Evolutionary conservation across 2,329 filamentous ascomycete species (phyloP).

Genomic region (Venturia pyrina): DNA sequence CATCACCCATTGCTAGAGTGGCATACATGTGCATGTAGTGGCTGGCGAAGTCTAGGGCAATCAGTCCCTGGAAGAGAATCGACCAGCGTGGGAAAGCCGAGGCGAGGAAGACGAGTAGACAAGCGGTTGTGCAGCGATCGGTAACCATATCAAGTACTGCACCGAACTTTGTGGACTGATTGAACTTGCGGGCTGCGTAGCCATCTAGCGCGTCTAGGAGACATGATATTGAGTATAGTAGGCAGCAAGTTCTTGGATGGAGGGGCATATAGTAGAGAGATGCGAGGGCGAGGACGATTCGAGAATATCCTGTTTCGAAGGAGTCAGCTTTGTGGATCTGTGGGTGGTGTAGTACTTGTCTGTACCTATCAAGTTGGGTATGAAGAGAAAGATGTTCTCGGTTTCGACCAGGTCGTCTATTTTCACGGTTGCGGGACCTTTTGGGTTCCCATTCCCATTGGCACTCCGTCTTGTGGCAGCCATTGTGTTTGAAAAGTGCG

Average conservation of each 20-base stretch:
- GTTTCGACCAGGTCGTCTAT: slow-evolving; percentile 16
- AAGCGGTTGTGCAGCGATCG: slow-evolving; percentile 92
- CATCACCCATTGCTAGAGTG: slow-evolving; percentile 76
- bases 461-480: slow-evolving; percentile 12
- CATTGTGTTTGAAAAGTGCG: slow-evolving; percentile 3
- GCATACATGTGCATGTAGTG: slow-evolving; percentile 99
- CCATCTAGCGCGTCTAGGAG: slow-evolving; percentile 92
- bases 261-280: slow-evolving; percentile 99
- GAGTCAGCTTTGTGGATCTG: slow-evolving; percentile 7
- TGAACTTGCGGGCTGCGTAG: slow-evolving; percentile 74
- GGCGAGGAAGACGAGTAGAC: slow-evolving; percentile 85
- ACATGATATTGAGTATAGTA: slow-evolving; percentile 88
- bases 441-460: slow-evolving; percentile 22
- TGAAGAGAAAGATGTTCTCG: slow-evolving; percentile 47
- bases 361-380: slow-evolving; percentile 42
- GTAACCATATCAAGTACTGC: slow-evolving; percentile 99
- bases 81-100: slow-evolving; percentile 92
- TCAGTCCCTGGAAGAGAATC: slow-evolving; percentile 87
- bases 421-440: slow-evolving; percentile 15
- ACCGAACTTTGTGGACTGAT: slow-evolving; percentile 91
- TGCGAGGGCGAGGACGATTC: slow-evolving; percentile 57
- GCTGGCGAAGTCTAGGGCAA: slow-evolving; percentile 84
- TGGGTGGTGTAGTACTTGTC: neutral
- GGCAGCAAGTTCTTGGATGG: slow-evolving; percentile 87
- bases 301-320: slow-evolving; percentile 33